Evolutionary conservation across 352 stramenopile genomes (phyloP).

Genomic region (Pythium utonaiense): DNA sequence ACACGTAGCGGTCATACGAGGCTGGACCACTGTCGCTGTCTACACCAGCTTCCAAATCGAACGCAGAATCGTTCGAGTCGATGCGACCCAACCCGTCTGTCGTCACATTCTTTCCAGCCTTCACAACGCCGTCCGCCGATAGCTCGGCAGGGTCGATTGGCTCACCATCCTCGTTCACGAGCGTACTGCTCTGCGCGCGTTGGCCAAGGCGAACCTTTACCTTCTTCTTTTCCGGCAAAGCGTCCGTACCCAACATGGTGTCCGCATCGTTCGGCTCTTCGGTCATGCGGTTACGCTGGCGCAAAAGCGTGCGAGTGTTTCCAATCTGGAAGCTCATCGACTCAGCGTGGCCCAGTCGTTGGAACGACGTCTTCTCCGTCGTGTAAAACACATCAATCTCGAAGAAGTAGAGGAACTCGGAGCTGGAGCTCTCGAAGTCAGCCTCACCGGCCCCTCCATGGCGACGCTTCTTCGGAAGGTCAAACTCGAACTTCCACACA

Average conservation of each 20-base stretch:
- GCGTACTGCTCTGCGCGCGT: conserved; percentile 33
- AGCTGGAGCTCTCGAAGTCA: conserved; percentile 38
- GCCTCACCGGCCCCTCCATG: conserved; percentile 30
- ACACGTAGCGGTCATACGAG: conserved; percentile 52
- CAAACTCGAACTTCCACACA: conserved; percentile 89
- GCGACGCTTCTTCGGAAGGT: conserved; percentile 84
- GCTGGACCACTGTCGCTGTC: conserved; percentile 7
- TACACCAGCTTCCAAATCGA: conserved; percentile 33
- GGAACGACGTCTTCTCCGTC: conserved; percentile 49
- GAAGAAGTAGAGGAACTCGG: conserved; percentile 85
- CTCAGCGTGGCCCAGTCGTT: conserved; percentile 59
- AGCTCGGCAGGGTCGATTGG: not conserved
- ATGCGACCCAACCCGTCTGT: conserved; percentile 41
- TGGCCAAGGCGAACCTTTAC: conserved; percentile 49
- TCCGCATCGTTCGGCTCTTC: conserved; percentile 50
- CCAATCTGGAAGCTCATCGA: conserved; percentile 86
- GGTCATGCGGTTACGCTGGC: conserved; percentile 78
- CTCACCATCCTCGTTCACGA: conserved; percentile 32
- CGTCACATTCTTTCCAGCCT: conserved; percentile 30
- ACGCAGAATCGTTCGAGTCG: conserved; percentile 55
- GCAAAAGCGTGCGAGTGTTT: conserved; percentile 80
- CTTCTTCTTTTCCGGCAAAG: conserved; percentile 81
- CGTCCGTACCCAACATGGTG: conserved; percentile 39
- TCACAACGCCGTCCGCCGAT: conserved; percentile 21
- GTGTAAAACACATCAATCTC: conserved; percentile 84